Evolutionary conservation across 2,329 filamentous ascomycete genomes (phyloP).

Genomic region (Raffaelea deltoideospora): DNA sequence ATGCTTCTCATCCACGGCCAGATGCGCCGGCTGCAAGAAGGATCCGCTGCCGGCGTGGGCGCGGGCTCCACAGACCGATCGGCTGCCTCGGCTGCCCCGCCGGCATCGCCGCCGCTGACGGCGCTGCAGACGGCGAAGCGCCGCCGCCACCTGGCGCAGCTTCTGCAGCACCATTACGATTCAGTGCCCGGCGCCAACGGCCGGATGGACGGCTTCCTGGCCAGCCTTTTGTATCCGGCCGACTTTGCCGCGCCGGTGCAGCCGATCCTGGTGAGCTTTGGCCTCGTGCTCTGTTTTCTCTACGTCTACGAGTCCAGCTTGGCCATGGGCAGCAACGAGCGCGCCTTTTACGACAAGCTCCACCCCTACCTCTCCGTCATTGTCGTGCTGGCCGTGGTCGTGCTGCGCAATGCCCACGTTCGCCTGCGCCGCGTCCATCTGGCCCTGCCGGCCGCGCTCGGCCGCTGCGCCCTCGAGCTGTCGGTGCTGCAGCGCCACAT

Average conservation of each 20-base stretch:
- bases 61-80: too few relatives aligned
- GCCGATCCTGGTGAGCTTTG: conserved; percentile 14
- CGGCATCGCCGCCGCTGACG: too few relatives aligned
- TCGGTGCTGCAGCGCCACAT: conserved; percentile 47
- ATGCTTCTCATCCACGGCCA: conserved; percentile 12
- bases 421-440: conserved; percentile 27
- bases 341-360: background rate
- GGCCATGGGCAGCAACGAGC: background rate
- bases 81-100: too few relatives aligned
- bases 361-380: conserved; percentile 31
- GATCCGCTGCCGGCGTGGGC: too few relatives aligned
- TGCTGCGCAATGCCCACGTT: conserved; percentile 32
- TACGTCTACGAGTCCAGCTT: conserved; percentile 15
- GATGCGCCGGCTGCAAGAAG: background rate
- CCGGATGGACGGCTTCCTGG: too few relatives aligned
- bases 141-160: too few relatives aligned
- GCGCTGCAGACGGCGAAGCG: too few relatives aligned
- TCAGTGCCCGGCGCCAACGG: too few relatives aligned
- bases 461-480: conserved; percentile 40
- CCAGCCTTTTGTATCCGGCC: background rate
- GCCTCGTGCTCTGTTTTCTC: conserved; percentile 16
- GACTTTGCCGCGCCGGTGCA: conserved; percentile 22
- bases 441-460: conserved; percentile 34
- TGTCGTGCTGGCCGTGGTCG: conserved; percentile 35
- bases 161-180: too few relatives aligned